Conservation (phyloP, 305 asterid genomes). For the Fraxinus dipetala region DNA sequence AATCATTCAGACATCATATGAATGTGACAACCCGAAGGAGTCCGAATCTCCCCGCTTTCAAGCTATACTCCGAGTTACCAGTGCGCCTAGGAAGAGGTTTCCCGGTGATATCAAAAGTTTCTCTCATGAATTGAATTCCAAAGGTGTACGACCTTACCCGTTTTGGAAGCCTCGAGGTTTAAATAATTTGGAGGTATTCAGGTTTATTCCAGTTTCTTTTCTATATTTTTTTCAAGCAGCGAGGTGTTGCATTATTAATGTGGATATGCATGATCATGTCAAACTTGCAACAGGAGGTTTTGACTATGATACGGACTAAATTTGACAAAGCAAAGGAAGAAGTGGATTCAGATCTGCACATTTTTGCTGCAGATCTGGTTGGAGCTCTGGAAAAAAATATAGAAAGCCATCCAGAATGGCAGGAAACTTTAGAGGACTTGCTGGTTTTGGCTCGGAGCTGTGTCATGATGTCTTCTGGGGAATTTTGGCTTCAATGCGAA, state of each 20-base stretch:
- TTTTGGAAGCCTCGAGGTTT: conserved; percentile 95
- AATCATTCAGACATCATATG: conserved; percentile 65
- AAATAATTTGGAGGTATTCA: conserved; percentile 88
- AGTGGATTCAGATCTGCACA: conserved; percentile 92
- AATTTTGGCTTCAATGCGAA: conserved; percentile 99
- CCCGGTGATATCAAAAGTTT: conserved; percentile 98
- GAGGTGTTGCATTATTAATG: no score
- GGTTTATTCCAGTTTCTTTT: no score
- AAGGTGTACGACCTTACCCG: conserved; percentile 99
- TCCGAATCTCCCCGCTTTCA: conserved; percentile 98
- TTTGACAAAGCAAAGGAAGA: conserved; percentile 99
- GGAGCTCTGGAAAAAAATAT: conserved; percentile 90
- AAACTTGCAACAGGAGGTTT: conserved; percentile 67
- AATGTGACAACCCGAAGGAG: conserved; percentile 97
- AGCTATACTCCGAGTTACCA: conserved; percentile 97
- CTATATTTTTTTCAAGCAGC: no score
- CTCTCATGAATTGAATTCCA: conserved; percentile 95
- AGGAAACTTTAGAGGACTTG: conserved; percentile 94
- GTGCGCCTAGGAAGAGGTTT: conserved; percentile 97
- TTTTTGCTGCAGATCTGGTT: conserved; percentile 91
- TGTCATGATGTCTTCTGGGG: conserved; percentile 93
- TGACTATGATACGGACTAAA: conserved; percentile 79
- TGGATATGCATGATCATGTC: conserved; percentile 24
- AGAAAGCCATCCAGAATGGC: conserved; percentile 93
- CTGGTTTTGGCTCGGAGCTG: conserved; percentile 90